Evolutionary conservation across 228 moss, liverwort and hornwort species (phyloP).

Genomic region (Sphagnum fallax): DNA sequence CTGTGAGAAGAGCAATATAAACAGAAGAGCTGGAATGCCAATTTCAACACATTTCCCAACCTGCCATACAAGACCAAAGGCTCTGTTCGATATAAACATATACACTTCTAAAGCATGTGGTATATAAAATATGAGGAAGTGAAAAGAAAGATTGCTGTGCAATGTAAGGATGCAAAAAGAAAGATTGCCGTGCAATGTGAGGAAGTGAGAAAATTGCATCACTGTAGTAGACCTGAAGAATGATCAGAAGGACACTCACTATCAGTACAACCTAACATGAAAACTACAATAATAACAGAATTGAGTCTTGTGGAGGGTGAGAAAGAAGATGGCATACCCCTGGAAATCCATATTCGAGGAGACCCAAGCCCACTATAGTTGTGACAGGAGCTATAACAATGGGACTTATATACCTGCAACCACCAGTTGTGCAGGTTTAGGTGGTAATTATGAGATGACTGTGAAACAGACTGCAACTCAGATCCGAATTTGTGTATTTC

Average conservation of each 20-base stretch:
- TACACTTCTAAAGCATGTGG: not conserved
- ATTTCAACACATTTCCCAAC: slow-evolving; percentile 22
- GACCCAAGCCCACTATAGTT: slow-evolving; percentile 40
- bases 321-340: slow-evolving; percentile 23
- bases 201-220: no score
- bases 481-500: no score
- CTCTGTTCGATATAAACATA: not conserved
- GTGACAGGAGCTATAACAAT: slow-evolving; percentile 47
- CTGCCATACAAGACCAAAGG: slow-evolving; percentile 5
- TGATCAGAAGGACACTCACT: no score
- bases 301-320: no score
- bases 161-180: not conserved
- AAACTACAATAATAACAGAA: no score
- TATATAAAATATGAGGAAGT: not conserved
- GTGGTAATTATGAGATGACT: not conserved
- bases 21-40: slow-evolving; percentile 19
- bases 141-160: not conserved
- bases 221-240: no score
- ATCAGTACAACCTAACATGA: no score
- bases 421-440: slow-evolving; percentile 8
- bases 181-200: not conserved
- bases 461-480: not conserved
- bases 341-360: slow-evolving; percentile 42
- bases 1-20: slow-evolving; percentile 22
- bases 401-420: slow-evolving; percentile 43